Conservation (phyloP, 805 yeast genomes). For the Kuraishia capsulata region DNA sequence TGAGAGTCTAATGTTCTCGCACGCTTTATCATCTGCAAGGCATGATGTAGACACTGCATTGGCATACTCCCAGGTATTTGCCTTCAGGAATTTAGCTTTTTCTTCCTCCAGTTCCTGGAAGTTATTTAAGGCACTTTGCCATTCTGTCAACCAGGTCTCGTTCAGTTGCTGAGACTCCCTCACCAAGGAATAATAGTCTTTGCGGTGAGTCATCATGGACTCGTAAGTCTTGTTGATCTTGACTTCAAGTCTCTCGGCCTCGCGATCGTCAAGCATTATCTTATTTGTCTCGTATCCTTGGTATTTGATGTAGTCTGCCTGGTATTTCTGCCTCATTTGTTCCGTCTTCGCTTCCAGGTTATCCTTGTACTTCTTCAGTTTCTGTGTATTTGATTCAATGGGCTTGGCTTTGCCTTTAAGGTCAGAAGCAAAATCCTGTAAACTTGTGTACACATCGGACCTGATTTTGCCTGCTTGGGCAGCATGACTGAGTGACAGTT, state of each 20-base stretch:
- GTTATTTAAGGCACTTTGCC: conserved; percentile 55
- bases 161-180: conserved; percentile 44
- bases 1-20: conserved; percentile 57
- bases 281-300: conserved; percentile 53
- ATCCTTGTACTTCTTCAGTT: conserved; percentile 39
- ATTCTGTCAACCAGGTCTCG: conserved; percentile 61
- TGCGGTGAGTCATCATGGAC: conserved; percentile 29
- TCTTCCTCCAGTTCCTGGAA: conserved; percentile 66
- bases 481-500: conserved; percentile 47
- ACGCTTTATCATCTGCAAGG: conserved; percentile 69
- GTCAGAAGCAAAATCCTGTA: conserved; percentile 40
- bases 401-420: conserved; percentile 47
- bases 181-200: conserved; percentile 50
- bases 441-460: conserved; percentile 41
- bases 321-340: conserved; percentile 37
- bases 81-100: conserved; percentile 58
- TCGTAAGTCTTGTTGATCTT: conserved; percentile 43
- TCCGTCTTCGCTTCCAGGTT: conserved; percentile 27
- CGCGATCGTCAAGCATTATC: conserved; percentile 65
- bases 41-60: conserved; percentile 69
- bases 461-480: conserved; percentile 40
- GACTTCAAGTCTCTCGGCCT: conserved; percentile 49
- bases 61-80: conserved; percentile 71
- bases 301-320: conserved; percentile 46
- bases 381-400: conserved; percentile 46